Base-by-base conservation (phyloP, 1,284 basidiomycete genomes). In the Retiboletus flavoniger region DNA sequence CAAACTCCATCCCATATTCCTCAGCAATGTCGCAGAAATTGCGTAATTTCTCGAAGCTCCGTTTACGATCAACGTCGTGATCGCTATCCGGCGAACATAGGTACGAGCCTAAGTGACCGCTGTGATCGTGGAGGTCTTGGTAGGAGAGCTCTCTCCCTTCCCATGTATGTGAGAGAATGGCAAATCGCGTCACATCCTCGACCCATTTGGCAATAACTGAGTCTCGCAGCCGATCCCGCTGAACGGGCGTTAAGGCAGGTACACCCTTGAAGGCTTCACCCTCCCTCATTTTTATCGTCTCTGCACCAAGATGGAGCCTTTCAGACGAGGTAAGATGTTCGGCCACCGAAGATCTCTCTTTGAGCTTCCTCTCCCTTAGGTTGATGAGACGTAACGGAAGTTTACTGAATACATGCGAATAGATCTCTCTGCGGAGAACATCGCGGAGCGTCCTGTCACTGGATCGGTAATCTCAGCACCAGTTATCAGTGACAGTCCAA, bases 351-450 rank as follows among this genome's bases (percentile, higher is more conserved):
- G 26, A 42, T 21, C 31, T 38, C 9, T 42, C 45, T n/a, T 17
- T 41, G 16, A 39, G 45, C 28, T 28, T 46, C 21, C 39, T 57
- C 24, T 49, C 32, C 3, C 32, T 13, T 8, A 34, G 39, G 16
- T 47, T 6, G 50, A 51, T 51, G 28, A 51, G 28, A 6, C 50
- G 50, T 6, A 51, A 26, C 14, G 50, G 50, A 28, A 46, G 35
- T 46, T 47, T 47, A 11, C 43, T 47, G 50, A 51, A 51, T 11
- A 51, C 50, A 2, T 19, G 43, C 19, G 50, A 51, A 32, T 51
- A 47, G n/a, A 51, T 32, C 28, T 47, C 43, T 6, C 21, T 32
- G 29, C 43, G 42, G 16, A 51, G 35, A 32, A 51, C 36, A 9
- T 46, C 32, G 5, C 9, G 29, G 26, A 51, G 42, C 36, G 14